Evolutionary conservation across 2,329 filamentous ascomycete species (phyloP).

Genomic region (Emergomyces orientalis): DNA sequence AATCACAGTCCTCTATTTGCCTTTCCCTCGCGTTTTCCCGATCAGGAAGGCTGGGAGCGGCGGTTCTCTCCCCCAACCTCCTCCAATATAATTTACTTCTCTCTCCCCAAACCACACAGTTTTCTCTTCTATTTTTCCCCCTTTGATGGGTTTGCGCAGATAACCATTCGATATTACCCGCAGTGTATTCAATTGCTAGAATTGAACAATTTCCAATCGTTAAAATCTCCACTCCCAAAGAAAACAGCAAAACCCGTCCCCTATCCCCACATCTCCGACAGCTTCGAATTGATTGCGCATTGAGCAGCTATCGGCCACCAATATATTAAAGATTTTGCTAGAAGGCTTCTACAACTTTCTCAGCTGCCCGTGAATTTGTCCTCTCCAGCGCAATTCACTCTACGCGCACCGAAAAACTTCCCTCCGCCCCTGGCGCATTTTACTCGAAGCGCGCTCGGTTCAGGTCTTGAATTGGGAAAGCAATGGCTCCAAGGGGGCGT

Average conservation of each 20-base stretch:
- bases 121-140: not conserved
- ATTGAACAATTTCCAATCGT: not conserved
- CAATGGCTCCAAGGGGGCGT: slow-evolving; percentile 13
- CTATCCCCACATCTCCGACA: not conserved
- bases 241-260: not conserved
- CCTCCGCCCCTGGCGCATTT: not conserved
- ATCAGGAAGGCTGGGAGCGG: not conserved
- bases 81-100: not conserved
- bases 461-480: not conserved
- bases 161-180: not conserved
- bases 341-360: not conserved
- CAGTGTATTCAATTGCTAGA: not conserved
- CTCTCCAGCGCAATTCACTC: not conserved
- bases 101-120: not conserved
- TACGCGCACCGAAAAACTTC: not conserved
- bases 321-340: not conserved
- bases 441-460: not conserved
- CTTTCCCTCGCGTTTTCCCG: slow-evolving; percentile 7
- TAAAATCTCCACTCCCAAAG: not conserved
- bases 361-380: too few relatives aligned
- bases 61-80: not conserved
- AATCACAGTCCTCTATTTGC: slow-evolving; percentile 5
- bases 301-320: not conserved
- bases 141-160: not conserved
- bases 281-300: not conserved